A percentile compares a stretch with the other conserved stretches of the same genome.
These are phyloP conservation scores for Xylaria polymorpha DNA, from an alignment of 2,329 filamentous ascomycete species.

Conservation along the genomic window DNA sequence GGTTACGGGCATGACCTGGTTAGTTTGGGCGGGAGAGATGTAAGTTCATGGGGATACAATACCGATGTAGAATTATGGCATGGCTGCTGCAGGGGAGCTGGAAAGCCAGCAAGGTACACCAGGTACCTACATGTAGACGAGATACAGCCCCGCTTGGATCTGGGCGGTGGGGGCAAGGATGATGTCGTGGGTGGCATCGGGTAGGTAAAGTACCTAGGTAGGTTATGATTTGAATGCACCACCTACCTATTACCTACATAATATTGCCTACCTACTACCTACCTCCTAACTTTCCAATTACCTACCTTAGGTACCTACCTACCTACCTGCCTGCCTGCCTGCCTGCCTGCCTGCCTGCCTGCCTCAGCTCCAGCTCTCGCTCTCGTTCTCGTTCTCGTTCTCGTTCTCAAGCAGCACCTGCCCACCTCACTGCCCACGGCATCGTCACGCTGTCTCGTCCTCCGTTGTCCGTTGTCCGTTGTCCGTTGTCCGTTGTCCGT, in stretches of 20 bases:
- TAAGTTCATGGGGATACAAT: no score
- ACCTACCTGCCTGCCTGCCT: conserved; percentile 1
- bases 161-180: conserved; percentile 25
- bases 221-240: conserved; percentile 1
- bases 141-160: neutral
- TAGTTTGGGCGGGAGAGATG: no score
- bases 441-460: neutral
- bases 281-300: neutral
- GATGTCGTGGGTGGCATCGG: conserved; percentile 27
- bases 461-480: no score
- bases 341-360: conserved; percentile 1
- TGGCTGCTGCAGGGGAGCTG: neutral
- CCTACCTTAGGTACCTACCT: neutral
- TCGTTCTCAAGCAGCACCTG: no score
- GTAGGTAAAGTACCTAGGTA: neutral
- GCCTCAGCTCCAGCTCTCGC: conserved; percentile 5
- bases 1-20: no score
- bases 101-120: neutral
- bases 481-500: conserved; percentile 18
- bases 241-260: neutral
- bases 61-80: neutral
- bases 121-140: neutral
- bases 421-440: neutral
- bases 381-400: neutral
- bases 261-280: neutral